Evolutionary conservation across 352 stramenopile species (phyloP).

Genomic region (Phytophthora quininea): DNA sequence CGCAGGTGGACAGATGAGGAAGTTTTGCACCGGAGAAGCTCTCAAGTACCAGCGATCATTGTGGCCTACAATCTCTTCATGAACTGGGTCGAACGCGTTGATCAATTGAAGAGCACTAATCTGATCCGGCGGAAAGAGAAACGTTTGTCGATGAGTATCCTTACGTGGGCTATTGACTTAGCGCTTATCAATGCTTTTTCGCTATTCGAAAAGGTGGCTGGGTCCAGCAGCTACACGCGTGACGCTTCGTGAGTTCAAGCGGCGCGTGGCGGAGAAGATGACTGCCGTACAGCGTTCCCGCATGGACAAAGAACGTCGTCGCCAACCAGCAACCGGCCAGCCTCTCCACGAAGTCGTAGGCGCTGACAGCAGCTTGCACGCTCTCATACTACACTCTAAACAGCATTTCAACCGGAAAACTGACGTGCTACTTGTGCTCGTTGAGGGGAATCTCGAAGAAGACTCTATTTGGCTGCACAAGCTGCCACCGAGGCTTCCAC

Average conservation of each 20-base stretch:
- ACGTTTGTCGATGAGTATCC: neutral
- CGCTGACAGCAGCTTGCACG: neutral
- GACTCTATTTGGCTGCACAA: neutral
- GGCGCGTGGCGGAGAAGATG: neutral
- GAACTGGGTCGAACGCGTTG: neutral
- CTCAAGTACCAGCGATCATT: neutral
- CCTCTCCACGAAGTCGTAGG: neutral
- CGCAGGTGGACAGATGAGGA: neutral
- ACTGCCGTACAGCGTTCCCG: neutral
- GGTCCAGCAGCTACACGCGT: neutral
- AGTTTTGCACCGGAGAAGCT: neutral
- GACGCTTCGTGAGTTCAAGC: conserved; percentile 1
- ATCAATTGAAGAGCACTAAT: neutral
- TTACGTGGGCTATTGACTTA: conserved; percentile 1
- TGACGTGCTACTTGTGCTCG: neutral
- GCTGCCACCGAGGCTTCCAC: conserved; percentile 2
- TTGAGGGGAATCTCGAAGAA: neutral
- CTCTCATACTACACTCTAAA: neutral
- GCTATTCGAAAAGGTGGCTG: neutral
- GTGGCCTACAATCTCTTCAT: conserved; percentile 2
- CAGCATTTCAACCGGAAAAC: neutral
- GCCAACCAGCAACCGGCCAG: neutral
- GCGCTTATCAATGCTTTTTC: neutral
- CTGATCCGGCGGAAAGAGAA: neutral
- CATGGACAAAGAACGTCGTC: neutral